Percentiles rank a stretch among this genome's conserved stretches.
These are phyloP conservation scores for Saitozyma sp. DNA, from an alignment of 768 basidiomycete genomes.

Conservation along the genomic window DNA sequence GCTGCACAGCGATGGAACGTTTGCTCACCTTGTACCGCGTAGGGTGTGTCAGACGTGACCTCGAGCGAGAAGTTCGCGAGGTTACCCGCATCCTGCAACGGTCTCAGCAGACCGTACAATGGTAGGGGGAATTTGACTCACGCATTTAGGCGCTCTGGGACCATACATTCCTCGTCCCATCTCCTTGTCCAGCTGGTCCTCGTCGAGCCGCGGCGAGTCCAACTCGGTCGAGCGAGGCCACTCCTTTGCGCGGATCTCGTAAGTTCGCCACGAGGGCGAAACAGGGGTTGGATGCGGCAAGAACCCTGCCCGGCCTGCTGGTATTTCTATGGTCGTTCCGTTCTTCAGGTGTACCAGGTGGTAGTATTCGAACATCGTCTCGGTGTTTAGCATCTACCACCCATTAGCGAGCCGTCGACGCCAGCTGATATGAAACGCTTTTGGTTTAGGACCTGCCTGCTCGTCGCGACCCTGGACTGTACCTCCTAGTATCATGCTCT, in stretches of 20 bases:
- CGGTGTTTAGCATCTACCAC: constrained; percentile 16
- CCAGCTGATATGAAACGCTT: neutral
- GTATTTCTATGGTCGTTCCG: constrained; percentile 24
- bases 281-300: neutral
- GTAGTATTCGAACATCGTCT: constrained; percentile 26
- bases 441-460: constrained; percentile 8
- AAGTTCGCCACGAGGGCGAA: neutral
- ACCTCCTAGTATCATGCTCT: neutral
- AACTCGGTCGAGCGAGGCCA: constrained; percentile 1
- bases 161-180: neutral
- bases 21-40: constrained; percentile 11
- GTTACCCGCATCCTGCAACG: constrained; percentile 12
- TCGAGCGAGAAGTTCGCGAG: constrained; percentile 18
- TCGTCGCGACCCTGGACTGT: constrained; percentile 8
- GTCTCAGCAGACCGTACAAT: constrained; percentile 4
- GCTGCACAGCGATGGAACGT: too few species aligned
- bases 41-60: constrained; percentile 4
- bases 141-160: constrained; percentile 11
- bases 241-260: neutral
- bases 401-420: neutral
- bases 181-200: neutral
- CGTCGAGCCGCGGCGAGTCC: neutral
- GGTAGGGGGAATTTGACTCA: constrained; percentile 6
- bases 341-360: constrained; percentile 15
- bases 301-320: constrained; percentile 26